These are phyloP conservation scores for Babesia gibsoni DNA, from an alignment of 169 alveolate genomes.

Conservation along the genomic window DNA sequence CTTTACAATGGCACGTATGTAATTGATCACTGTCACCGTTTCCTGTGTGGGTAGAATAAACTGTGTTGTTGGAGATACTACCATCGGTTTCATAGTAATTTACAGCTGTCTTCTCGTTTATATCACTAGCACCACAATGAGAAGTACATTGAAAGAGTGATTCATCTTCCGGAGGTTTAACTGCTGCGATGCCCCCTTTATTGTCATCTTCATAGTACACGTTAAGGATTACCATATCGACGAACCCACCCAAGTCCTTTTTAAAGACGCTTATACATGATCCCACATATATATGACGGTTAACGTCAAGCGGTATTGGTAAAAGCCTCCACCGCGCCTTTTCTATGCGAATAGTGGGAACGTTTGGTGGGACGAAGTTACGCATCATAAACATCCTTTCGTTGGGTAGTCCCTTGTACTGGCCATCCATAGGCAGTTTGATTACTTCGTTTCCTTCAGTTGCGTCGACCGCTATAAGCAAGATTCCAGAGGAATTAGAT, in stretches of 20 bases:
- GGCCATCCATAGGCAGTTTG: not conserved
- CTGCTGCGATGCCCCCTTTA: conserved; percentile 36
- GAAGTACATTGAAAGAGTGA: too few relatives aligned
- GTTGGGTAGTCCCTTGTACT: not conserved
- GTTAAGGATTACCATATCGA: conserved; percentile 42
- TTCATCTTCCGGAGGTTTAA: conserved; percentile 55
- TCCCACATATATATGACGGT: conserved; percentile 49
- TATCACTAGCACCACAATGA: too few relatives aligned
- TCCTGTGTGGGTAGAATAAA: too few relatives aligned
- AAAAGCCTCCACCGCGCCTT: conserved; percentile 60
- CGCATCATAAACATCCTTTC: conserved; percentile 60
- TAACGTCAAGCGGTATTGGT: conserved; percentile 39
- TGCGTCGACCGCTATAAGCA: conserved; percentile 18
- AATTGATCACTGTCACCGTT: not conserved
- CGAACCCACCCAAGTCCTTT: conserved; percentile 15
- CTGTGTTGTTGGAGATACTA: not conserved
- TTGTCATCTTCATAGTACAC: conserved; percentile 7
- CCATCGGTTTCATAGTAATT: not conserved
- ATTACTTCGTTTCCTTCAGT: not conserved
- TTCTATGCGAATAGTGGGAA: conserved; percentile 39
- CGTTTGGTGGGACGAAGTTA: conserved; percentile 64
- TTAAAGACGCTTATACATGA: conserved; percentile 50
- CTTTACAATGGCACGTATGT: conserved; percentile 53
- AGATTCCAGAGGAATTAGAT: conserved; percentile 37
- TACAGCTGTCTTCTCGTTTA: not conserved